These are phyloP conservation scores for Steccherinum ochraceum DNA, from an alignment of 768 basidiomycete species.

Conservation along the genomic window DNA sequence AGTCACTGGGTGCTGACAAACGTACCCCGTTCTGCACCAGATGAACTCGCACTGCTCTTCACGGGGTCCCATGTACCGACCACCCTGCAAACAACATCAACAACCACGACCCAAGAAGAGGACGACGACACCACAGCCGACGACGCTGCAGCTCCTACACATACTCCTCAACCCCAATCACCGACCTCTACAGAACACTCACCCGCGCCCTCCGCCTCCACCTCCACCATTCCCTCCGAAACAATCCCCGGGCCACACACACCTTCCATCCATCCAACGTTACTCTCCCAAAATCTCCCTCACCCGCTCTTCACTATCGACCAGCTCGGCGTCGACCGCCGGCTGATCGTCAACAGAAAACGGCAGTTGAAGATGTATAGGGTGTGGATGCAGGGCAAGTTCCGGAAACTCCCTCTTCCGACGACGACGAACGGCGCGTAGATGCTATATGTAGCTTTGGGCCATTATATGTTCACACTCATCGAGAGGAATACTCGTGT, in stretches of 20 bases:
- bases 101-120: conserved; percentile 23
- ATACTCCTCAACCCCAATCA: not conserved
- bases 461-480: no score
- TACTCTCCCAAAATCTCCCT: conserved; percentile 29
- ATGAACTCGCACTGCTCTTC: conserved; percentile 75
- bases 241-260: not conserved
- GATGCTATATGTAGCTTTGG: no score
- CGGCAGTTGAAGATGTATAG: conserved; percentile 96
- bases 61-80: conserved; percentile 50
- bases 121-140: conserved; percentile 22
- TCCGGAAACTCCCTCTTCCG: no score
- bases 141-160: not conserved
- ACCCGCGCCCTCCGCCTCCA: not conserved
- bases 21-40: conserved; percentile 28
- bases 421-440: no score
- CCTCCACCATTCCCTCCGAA: conserved; percentile 7
- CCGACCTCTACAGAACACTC: no score
- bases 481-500: no score
- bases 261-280: not conserved
- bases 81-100: conserved; percentile 20
- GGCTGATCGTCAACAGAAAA: conserved; percentile 90
- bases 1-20: not conserved
- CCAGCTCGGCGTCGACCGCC: conserved; percentile 84
- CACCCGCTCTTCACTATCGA: conserved; percentile 73
- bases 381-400: conserved; percentile 90